Percentiles rank a stretch among this genome's conserved stretches.
Conservation (phyloP, 441 rosid species). For the Aleurites moluccanus region DNA sequence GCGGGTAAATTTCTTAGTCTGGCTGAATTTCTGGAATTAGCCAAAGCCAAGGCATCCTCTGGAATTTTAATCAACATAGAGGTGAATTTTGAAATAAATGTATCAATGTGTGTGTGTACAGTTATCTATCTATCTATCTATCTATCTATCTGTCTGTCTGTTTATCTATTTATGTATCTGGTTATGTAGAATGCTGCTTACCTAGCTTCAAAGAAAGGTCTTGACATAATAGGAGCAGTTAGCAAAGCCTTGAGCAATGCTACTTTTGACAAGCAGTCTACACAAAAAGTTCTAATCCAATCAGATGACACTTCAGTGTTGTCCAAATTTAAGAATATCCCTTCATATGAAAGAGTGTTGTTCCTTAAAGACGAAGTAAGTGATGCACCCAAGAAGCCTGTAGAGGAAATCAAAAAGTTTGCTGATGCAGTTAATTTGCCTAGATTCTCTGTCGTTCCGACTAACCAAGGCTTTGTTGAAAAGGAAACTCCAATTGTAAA, state of each 20-base stretch:
- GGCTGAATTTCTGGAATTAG: constrained; percentile 58
- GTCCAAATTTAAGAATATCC: constrained; percentile 44
- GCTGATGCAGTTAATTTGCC: constrained; percentile 59
- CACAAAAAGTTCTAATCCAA: constrained; percentile 62
- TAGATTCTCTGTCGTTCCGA: constrained; percentile 44
- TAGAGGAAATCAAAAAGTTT: constrained; percentile 65
- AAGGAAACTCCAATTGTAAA: constrained; percentile 37
- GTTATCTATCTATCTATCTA: too few relatives aligned
- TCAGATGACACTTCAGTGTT: constrained; percentile 83
- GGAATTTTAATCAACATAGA: constrained; percentile 74
- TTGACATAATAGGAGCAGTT: constrained; percentile 54
- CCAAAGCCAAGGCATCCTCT: constrained; percentile 66
- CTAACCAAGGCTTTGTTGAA: constrained; percentile 39
- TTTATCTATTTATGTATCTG: neutral
- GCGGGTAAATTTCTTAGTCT: constrained; percentile 58
- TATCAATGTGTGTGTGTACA: too few relatives aligned
- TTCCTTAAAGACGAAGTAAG: constrained; percentile 48
- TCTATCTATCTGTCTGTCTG: neutral
- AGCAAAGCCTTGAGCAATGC: constrained; percentile 56
- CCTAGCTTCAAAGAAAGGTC: constrained; percentile 76
- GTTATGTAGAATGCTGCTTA: constrained; percentile 74
- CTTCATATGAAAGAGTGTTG: constrained; percentile 58
- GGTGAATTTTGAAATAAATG: constrained; percentile 30
- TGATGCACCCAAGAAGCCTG: constrained; percentile 48
- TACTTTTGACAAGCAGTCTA: constrained; percentile 63